Evolutionary conservation across 108 stramenopile species (phyloP).

Genomic region (Pseudonitzschia delicatissima): DNA sequence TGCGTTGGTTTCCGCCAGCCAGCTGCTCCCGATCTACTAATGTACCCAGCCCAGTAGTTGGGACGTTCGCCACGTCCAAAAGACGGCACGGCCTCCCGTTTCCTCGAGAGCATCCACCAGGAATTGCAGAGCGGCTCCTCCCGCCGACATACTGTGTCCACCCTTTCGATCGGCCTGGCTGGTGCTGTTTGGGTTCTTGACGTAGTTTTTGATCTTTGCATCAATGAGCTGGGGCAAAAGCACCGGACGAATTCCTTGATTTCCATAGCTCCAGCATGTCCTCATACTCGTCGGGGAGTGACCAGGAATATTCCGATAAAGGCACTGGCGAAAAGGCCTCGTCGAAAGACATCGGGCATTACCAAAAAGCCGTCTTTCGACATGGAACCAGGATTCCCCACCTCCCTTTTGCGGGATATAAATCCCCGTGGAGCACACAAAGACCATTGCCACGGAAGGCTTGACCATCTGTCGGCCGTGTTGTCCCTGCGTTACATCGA

Average conservation of each 20-base stretch:
- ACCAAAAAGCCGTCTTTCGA: slow-evolving; percentile 42
- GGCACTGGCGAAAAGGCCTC: slow-evolving; percentile 78
- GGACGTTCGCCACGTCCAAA: slow-evolving; percentile 66
- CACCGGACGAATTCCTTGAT: slow-evolving; percentile 29
- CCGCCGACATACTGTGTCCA: slow-evolving; percentile 38
- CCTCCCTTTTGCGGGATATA: slow-evolving; percentile 28
- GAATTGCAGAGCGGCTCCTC: slow-evolving; percentile 78
- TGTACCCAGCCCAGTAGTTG: slow-evolving; percentile 65
- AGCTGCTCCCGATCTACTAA: slow-evolving; percentile 51
- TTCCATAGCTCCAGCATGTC: slow-evolving; percentile 13
- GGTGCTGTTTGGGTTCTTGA: background rate
- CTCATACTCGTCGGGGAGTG: slow-evolving; percentile 25
- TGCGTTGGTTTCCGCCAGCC: background rate
- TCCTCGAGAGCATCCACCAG: slow-evolving; percentile 62
- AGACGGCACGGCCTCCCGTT: slow-evolving; percentile 74
- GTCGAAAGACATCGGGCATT: slow-evolving; percentile 67
- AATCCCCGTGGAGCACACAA: slow-evolving; percentile 49
- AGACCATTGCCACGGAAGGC: slow-evolving; percentile 33
- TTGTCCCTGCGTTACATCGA: slow-evolving; percentile 22
- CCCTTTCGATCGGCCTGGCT: slow-evolving; percentile 3
- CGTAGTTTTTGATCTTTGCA: slow-evolving; percentile 5
- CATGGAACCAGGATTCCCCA: slow-evolving; percentile 3
- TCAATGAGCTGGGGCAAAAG: slow-evolving; percentile 16
- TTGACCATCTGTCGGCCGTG: slow-evolving; percentile 16
- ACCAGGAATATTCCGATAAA: slow-evolving; percentile 52